A percentile compares a stretch with the other conserved stretches of the same genome.
Conservation (phyloP, 768 basidiomycete species). For the Panus rudis region DNA sequence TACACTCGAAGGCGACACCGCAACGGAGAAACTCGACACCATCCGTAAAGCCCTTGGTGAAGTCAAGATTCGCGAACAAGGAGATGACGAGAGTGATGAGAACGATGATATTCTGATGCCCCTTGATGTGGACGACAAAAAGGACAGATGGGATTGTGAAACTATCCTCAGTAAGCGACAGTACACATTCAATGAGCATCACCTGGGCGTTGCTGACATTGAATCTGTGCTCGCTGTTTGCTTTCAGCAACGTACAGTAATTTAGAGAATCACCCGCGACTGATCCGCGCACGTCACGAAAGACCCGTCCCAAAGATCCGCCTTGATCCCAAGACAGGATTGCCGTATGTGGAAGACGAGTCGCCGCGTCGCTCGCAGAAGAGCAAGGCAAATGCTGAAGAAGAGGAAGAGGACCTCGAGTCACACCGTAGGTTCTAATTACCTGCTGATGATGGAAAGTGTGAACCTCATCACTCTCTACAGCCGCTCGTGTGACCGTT, state of each 20-base stretch:
- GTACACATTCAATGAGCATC: neutral
- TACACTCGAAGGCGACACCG: conserved; percentile 64
- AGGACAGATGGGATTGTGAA: conserved; percentile 92
- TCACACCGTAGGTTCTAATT: conserved; percentile 19
- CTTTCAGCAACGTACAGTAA: conserved; percentile 88
- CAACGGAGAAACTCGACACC: conserved; percentile 72
- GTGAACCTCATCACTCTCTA: conserved; percentile 7
- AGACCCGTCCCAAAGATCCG: conserved; percentile 54
- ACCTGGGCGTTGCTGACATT: conserved; percentile 1
- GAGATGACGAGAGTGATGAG: conserved; percentile 41
- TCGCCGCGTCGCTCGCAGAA: conserved; percentile 6
- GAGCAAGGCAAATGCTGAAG: conserved; percentile 10
- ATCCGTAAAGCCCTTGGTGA: conserved; percentile 76
- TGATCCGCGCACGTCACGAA: conserved; percentile 64
- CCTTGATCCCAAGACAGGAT: conserved; percentile 70
- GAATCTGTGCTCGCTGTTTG: no score
- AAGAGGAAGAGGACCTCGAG: conserved; percentile 23
- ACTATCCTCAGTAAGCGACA: conserved; percentile 77
- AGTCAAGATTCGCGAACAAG: conserved; percentile 43
- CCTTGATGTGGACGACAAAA: conserved; percentile 42
- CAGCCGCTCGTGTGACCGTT: conserved; percentile 42
- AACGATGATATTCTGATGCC: conserved; percentile 38
- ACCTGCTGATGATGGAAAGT: neutral
- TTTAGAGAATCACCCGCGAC: conserved; percentile 90
- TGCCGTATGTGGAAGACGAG: conserved; percentile 49